These are phyloP conservation scores for Amanita polypyramis DNA, from an alignment of 768 basidiomycete genomes.

Conservation along the genomic window DNA sequence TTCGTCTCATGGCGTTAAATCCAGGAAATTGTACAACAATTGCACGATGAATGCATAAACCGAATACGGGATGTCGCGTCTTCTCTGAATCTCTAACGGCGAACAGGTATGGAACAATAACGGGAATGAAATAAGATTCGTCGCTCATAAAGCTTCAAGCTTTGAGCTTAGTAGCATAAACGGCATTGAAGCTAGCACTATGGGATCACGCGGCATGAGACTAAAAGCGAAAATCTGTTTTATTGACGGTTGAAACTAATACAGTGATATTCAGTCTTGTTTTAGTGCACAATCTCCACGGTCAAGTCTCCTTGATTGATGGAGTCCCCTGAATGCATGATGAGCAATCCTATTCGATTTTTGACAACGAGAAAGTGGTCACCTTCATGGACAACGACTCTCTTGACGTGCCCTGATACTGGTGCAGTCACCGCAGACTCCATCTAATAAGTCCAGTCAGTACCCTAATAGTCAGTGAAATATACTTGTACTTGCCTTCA, in stretches of 20 bases:
- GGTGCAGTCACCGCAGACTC: slow-evolving; percentile 95
- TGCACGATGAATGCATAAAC: slow-evolving; percentile 35
- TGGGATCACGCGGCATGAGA: too few relatives aligned
- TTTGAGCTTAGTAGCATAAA: too few relatives aligned
- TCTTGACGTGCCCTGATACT: slow-evolving; percentile 92
- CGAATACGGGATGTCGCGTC: slow-evolving; percentile 15
- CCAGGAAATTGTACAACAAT: slow-evolving; percentile 47
- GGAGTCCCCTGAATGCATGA: slow-evolving; percentile 58
- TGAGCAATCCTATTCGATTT: not conserved
- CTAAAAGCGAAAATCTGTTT: too few relatives aligned
- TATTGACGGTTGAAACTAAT: too few relatives aligned
- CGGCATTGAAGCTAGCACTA: too few relatives aligned
- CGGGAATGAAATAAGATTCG: too few relatives aligned
- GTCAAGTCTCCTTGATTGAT: slow-evolving; percentile 90
- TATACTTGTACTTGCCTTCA: slow-evolving; percentile 62
- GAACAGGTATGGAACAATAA: slow-evolving; percentile 3
- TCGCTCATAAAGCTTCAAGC: too few relatives aligned
- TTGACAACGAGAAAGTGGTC: slow-evolving; percentile 10
- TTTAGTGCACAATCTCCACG: slow-evolving; percentile 75
- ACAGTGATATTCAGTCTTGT: not conserved
- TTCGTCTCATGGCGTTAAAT: not conserved
- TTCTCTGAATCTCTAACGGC: slow-evolving; percentile 3
- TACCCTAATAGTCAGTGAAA: not conserved
- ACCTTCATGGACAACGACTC: slow-evolving; percentile 87
- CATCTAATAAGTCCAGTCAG: slow-evolving; percentile 50